These are phyloP conservation scores for Andrographis paniculata DNA, from an alignment of 305 asterid species.

Conservation along the genomic window DNA sequence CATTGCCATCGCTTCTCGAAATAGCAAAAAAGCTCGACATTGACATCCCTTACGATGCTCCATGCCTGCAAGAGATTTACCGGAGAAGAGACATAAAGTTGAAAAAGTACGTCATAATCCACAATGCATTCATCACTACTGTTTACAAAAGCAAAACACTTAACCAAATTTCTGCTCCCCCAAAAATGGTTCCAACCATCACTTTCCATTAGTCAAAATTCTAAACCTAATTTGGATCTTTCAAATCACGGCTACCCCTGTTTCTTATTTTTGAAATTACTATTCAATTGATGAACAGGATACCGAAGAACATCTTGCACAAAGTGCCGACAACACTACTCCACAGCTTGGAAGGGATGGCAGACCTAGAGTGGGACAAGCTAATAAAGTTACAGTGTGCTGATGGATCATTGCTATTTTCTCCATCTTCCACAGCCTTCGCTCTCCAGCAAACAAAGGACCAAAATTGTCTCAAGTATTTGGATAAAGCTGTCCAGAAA, in stretches of 20 bases:
- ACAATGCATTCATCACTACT: too few species aligned
- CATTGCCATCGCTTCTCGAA: conserved; percentile 75
- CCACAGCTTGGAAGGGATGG: conserved; percentile 90
- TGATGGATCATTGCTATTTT: conserved; percentile 85
- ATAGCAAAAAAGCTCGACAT: conserved; percentile 47
- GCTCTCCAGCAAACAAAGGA: conserved; percentile 75
- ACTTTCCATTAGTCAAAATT: too few species aligned
- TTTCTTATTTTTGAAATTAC: too few species aligned
- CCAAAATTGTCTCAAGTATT: conserved; percentile 50
- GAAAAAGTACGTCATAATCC: conserved; percentile 33
- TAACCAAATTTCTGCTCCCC: too few species aligned
- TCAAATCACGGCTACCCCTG: too few species aligned
- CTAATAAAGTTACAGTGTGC: conserved; percentile 46
- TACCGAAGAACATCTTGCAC: conserved; percentile 75
- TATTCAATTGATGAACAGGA: conserved; percentile 51
- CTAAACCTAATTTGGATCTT: too few species aligned
- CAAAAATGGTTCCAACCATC: too few species aligned
- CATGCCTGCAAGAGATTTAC: conserved; percentile 51
- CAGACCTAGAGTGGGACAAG: conserved; percentile 62
- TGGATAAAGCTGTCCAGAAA: conserved; percentile 35
- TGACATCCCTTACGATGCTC: conserved; percentile 49
- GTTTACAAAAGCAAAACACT: too few species aligned
- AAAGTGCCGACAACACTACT: conserved; percentile 79
- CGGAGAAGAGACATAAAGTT: conserved; percentile 59
- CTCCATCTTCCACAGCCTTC: conserved; percentile 90